A percentile compares a stretch with the other conserved stretches of the same genome.
Conservation (phyloP, 2,329 filamentous ascomycete species). For the Aspergillus sp. region DNA sequence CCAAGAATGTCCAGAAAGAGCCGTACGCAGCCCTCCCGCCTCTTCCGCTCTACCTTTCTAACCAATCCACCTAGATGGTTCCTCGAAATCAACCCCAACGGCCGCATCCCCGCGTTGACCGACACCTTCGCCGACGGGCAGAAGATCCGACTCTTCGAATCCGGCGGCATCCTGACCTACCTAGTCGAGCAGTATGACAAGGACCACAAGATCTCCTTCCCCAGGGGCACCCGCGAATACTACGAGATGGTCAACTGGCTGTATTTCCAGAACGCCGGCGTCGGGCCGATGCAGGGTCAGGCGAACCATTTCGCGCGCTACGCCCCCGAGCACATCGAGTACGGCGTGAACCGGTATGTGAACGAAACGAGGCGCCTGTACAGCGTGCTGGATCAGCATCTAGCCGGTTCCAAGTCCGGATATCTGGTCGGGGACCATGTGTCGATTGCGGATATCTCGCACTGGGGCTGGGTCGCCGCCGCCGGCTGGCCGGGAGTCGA, state of each 20-base stretch:
- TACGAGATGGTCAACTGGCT: slow-evolving; percentile 75
- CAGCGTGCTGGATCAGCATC: slow-evolving; percentile 63
- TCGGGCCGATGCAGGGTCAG: slow-evolving; percentile 78
- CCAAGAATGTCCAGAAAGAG: slow-evolving; percentile 70
- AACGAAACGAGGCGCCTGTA: slow-evolving; percentile 81
- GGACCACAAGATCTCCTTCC: slow-evolving; percentile 74
- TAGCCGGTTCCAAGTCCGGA: slow-evolving; percentile 42
- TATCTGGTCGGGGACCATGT: slow-evolving; percentile 44
- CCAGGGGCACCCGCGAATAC: slow-evolving; percentile 60
- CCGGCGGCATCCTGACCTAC: slow-evolving; percentile 75
- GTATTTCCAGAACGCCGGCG: slow-evolving; percentile 68
- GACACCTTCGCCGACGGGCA: slow-evolving; percentile 68
- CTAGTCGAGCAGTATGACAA: slow-evolving; percentile 71
- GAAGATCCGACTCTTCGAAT: slow-evolving; percentile 70
- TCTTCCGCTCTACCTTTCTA: slow-evolving; percentile 3
- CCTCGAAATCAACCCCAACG: slow-evolving; percentile 84
- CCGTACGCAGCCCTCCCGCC: too few species aligned
- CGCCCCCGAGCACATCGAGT: slow-evolving; percentile 71
- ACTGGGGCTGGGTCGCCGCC: slow-evolving; percentile 66
- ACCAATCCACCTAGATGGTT: slow-evolving; percentile 58
- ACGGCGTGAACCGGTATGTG: slow-evolving; percentile 70
- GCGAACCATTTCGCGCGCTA: slow-evolving; percentile 78
- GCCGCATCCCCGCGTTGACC: slow-evolving; percentile 78
- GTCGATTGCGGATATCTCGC: slow-evolving; percentile 61
- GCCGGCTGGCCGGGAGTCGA: slow-evolving; percentile 55